Percentiles rank a stretch among this genome's conserved stretches.
phyloP scores from a whole-genome alignment of 2,329 filamentous ascomycete genomes.

The Aspergillus bombycis region DNA sequence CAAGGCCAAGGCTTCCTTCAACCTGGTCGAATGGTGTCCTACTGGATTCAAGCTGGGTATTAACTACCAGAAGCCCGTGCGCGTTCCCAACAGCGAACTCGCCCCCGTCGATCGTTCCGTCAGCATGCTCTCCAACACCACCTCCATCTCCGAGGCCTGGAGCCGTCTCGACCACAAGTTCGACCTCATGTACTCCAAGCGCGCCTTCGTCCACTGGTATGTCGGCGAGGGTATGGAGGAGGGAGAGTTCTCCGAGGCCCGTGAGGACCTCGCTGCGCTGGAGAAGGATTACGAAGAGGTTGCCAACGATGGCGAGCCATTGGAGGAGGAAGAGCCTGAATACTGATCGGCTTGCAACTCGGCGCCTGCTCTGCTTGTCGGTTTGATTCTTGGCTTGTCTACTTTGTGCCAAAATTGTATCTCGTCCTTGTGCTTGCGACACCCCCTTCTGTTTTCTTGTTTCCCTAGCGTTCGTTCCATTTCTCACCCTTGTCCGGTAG shows the following conservation, averaged over 20 bases:
- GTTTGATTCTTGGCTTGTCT: constrained; percentile 23
- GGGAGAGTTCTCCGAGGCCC: constrained; percentile 84
- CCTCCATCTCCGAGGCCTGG: constrained; percentile 69
- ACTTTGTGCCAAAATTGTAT: constrained; percentile 19
- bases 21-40: constrained; percentile 70
- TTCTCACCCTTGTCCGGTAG: constrained; percentile 7
- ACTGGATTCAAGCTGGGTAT: constrained; percentile 72
- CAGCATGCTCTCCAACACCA: constrained; percentile 69
- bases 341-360: constrained; percentile 31
- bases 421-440: constrained; percentile 24
- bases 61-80: constrained; percentile 64
- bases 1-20: constrained; percentile 67
- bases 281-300: constrained; percentile 90
- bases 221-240: constrained; percentile 93
- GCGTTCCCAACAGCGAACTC: constrained; percentile 57
- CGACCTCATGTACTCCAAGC: constrained; percentile 71
- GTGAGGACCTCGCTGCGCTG: constrained; percentile 81
- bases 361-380: constrained; percentile 10
- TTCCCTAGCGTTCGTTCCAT: constrained; percentile 23
- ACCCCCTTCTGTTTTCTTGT: constrained; percentile 27
- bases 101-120: constrained; percentile 59
- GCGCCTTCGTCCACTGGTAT: constrained; percentile 73
- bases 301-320: constrained; percentile 68
- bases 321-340: constrained; percentile 58
- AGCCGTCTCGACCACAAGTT: constrained; percentile 67